Evolutionary conservation across 1,284 basidiomycete species (phyloP), one percentile per base, ranked within the genome.

Genomic region (Heterobasidion irregulare): DNA sequence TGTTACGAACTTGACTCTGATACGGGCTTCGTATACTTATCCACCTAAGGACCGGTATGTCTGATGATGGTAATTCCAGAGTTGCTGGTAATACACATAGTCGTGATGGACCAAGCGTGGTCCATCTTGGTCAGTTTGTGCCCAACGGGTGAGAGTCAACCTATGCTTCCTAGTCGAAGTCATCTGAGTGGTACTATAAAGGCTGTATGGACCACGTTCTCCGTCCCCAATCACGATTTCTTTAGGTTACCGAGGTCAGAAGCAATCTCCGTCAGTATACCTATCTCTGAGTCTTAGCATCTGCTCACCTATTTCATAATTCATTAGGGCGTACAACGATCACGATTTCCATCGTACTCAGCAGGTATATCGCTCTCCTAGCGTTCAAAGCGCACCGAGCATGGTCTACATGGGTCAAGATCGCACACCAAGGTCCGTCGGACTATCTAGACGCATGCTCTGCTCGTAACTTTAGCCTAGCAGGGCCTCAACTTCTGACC

Each of bases 91-190:
- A 41, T 26, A 56, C 18, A 47, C 47, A 60, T 15, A 18, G 10
- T 33, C 43, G 51, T 50, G 47, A 54, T 36, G 55, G 52, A 46
- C 59, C 60, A 9, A 58, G 58, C 32, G 53, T 61, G 33, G 60
- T 61, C 50, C 60, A 61, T 49, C 48, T 61, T 18, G 59, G 60
- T 15, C 57, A 58, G 35, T 58, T 38, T 34, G 35, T 54, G 13
- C 51, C 57, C 18, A n/a, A 50, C 16, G 50, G 53, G 59, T 58
- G 2, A 15, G 54, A 13, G 34, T 19, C 43, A 49, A 46, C 8
- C 12, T 33, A 12, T 26, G 26, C 26, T 41, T 9, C 49, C 15
- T 7, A 33, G 12, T 16, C 33, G 5, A 13, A 8, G 35, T 18
- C 12, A 8, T 43, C 38, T 41, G 12, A 41, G 1, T 41, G 38